These are phyloP conservation scores for Verticillium zaregamsianum DNA, from an alignment of 2,329 filamentous ascomycete genomes.

Conservation along the genomic window DNA sequence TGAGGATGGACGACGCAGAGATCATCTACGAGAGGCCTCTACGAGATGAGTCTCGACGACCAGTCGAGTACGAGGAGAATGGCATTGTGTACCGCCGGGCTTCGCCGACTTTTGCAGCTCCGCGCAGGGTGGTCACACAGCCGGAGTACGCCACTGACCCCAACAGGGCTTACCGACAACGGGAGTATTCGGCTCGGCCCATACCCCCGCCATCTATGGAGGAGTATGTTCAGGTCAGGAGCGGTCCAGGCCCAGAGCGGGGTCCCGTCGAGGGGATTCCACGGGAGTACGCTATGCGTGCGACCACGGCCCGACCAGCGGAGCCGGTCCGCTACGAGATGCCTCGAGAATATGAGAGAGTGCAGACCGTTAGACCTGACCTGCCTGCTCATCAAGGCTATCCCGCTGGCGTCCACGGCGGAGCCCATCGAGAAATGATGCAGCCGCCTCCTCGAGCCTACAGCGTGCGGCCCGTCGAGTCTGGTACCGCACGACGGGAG, in stretches of 20 bases:
- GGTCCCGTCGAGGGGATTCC: constrained; percentile 40
- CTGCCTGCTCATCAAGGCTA: constrained; percentile 40
- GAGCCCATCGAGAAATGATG: constrained; percentile 28
- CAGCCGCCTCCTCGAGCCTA: constrained; percentile 20
- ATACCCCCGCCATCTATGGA: constrained; percentile 29
- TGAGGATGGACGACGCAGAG: constrained; percentile 43
- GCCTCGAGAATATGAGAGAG: constrained; percentile 36
- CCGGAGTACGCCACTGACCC: constrained; percentile 52
- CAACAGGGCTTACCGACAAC: constrained; percentile 50
- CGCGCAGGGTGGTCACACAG: constrained; percentile 57
- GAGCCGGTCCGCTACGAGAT: constrained; percentile 39
- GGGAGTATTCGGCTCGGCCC: constrained; percentile 54
- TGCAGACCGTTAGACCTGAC: constrained; percentile 36
- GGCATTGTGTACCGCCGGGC: constrained; percentile 44
- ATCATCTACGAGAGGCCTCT: constrained; percentile 63
- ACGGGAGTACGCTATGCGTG: constrained; percentile 50
- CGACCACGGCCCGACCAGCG: constrained; percentile 54
- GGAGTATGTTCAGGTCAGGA: constrained; percentile 38
- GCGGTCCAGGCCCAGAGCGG: constrained; percentile 26
- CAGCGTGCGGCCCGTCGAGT: constrained; percentile 26
- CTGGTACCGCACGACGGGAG: constrained; percentile 25
- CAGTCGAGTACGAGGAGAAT: constrained; percentile 44
- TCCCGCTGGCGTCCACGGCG: constrained; percentile 29
- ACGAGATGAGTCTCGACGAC: constrained; percentile 47
- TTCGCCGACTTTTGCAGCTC: constrained; percentile 45